Evolutionary conservation across 2,329 filamentous ascomycete species (phyloP), one percentile per base, ranked within the genome.

Genomic region (Didymella pinodella): DNA sequence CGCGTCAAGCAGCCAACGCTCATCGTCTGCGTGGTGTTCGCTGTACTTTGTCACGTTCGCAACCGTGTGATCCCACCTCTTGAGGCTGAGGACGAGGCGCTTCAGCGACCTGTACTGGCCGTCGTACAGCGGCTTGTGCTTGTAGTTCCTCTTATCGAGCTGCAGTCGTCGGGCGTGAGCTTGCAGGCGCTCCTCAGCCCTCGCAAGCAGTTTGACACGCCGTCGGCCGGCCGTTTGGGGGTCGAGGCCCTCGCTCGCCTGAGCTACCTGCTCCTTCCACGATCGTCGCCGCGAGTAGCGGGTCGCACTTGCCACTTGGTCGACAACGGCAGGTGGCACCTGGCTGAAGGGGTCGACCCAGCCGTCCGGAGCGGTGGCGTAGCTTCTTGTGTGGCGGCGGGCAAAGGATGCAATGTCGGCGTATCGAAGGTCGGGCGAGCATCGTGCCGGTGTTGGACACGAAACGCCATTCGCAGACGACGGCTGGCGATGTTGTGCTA

Each of bases 21-120:
- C 45, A 4, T 58, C 56, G 2, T 48, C 48, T 45, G 48, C 22
- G 32, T 53, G 22, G 10, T 18, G 7, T 7, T 26, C 5, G 29
- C 29, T 36, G 36, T 44, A 6, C 31, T 16, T 52, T 4, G 22
- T 51, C 41, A 70, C 51, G 26, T 69, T 61, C 25, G 65, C 28
- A 2, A 28, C 20, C 6, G 52, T 61, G 4, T 40, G 12, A 26
- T 61, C 25, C 65, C 66, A 67, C 2, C 47, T 53, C 25, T 48
- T 28, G 22, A 69, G 61, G 22, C 63, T 67, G 49, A 63, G 47
- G n/a, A 74, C 59, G 14, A 71, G 67, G 16, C 73, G 72, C 16
- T 38, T 44, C 25, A 76, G 59, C 18, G 72, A 73, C 29, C 73
- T 57, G 54, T 74, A 75, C 44, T 65, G 66, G n/a, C 72, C 73